Evolutionary conservation across 306 rosid species (phyloP).

Genomic region (Coriaria nepalensis): DNA sequence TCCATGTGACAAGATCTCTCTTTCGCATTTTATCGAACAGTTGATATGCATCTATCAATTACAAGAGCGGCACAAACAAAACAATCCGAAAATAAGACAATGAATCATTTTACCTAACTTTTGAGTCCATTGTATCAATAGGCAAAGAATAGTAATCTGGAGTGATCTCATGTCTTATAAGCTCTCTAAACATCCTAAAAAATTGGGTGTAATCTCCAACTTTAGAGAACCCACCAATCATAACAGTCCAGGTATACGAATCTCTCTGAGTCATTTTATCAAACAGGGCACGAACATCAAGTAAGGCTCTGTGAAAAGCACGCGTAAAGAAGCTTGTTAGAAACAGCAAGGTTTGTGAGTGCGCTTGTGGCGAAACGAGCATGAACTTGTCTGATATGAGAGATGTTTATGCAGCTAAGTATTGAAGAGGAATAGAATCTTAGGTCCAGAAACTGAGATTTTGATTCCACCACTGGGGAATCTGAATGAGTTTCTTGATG

Average conservation of each 20-base stretch:
- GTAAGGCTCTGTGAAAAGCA: constrained; percentile 25
- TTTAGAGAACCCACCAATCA: constrained; percentile 59
- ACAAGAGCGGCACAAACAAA: constrained; percentile 50
- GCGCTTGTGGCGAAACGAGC: constrained; percentile 28
- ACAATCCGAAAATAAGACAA: constrained; percentile 23
- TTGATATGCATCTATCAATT: constrained; percentile 32
- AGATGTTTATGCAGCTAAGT: constrained; percentile 29
- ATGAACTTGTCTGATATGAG: constrained; percentile 48
- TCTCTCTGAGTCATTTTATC: constrained; percentile 31
- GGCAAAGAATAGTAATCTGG: constrained; percentile 60
- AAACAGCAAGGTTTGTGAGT: constrained; percentile 29
- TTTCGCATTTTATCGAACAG: constrained; percentile 46
- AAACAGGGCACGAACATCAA: constrained; percentile 40
- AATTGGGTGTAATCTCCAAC: constrained; percentile 32
- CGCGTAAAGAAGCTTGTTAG: constrained; percentile 61
- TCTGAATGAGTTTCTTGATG: neutral
- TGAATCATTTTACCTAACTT: constrained; percentile 44
- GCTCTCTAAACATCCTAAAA: constrained; percentile 46
- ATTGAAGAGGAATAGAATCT: constrained; percentile 25
- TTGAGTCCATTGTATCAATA: constrained; percentile 29
- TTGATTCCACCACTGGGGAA: constrained; percentile 4
- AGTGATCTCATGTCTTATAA: constrained; percentile 23
- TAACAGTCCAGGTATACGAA: constrained; percentile 48
- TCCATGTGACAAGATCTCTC: constrained; percentile 60
- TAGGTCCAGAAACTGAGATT: constrained; percentile 21